These are phyloP conservation scores for Termitomyces sp. DNA, from an alignment of 768 basidiomycete genomes.

Conservation along the genomic window DNA sequence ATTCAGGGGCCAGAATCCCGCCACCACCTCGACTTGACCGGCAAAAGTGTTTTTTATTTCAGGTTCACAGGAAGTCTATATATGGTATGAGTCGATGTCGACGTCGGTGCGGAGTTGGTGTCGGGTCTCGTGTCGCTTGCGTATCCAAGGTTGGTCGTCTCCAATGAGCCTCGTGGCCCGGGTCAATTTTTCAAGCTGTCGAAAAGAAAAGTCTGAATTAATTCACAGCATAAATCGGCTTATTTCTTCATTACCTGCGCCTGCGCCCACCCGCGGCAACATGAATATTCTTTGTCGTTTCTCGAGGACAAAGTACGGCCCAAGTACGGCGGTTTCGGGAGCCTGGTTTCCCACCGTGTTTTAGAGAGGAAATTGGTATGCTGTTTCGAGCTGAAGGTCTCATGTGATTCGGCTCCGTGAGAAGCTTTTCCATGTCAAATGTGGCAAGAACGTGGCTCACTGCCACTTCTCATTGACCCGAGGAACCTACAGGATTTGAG, in stretches of 20 bases:
- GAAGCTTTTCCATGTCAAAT: neutral
- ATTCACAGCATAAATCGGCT: neutral
- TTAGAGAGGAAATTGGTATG: neutral
- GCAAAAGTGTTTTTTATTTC: slow-evolving; percentile 1
- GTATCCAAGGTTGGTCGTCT: neutral
- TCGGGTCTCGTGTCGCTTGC: neutral
- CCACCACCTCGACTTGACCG: neutral
- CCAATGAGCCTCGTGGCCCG: slow-evolving; percentile 1
- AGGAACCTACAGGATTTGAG: neutral
- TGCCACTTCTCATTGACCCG: neutral
- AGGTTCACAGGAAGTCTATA: neutral
- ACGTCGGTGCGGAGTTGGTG: slow-evolving; percentile 2
- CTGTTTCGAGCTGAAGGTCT: neutral
- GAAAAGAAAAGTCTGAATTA: neutral
- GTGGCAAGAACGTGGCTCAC: slow-evolving; percentile 3
- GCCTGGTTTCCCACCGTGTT: neutral
- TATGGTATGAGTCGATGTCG: neutral
- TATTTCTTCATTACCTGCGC: neutral
- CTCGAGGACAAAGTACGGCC: neutral
- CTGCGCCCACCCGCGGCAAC: neutral
- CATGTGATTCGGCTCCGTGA: slow-evolving; percentile 3
- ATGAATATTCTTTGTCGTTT: neutral
- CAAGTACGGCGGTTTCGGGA: neutral
- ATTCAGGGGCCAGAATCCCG: neutral
- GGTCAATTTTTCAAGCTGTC: neutral